Evolutionary conservation across 2,329 filamentous ascomycete genomes (phyloP).

Genomic region (Paradendryphiella salina): DNA sequence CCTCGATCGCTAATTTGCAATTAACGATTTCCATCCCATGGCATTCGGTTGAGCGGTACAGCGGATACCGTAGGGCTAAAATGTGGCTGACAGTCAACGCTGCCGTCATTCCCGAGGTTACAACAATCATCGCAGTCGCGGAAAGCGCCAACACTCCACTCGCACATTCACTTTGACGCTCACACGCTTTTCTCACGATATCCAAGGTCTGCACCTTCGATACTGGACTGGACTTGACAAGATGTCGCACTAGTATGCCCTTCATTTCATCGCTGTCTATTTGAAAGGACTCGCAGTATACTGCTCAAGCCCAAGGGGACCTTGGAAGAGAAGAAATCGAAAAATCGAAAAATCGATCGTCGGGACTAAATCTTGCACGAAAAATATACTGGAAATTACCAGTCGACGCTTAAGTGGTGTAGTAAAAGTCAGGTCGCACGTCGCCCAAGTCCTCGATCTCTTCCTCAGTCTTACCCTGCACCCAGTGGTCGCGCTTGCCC

Average conservation of each 20-base stretch:
- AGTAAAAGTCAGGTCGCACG: slow-evolving; percentile 68
- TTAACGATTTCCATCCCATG: too few relatives aligned
- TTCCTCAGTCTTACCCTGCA: slow-evolving; percentile 65
- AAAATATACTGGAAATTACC: not conserved
- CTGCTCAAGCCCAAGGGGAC: too few relatives aligned
- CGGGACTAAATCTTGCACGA: not conserved
- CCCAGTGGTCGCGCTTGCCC: slow-evolving; percentile 67
- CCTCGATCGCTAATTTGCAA: not conserved
- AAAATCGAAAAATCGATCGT: not conserved
- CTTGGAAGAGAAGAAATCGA: not conserved
- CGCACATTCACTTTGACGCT: not conserved
- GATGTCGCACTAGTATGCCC: too few relatives aligned
- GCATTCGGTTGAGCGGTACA: slow-evolving; percentile 1
- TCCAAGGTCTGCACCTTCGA: not conserved
- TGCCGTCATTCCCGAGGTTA: not conserved
- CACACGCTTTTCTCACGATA: not conserved
- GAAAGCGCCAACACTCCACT: not conserved
- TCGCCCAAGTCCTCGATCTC: slow-evolving; percentile 73
- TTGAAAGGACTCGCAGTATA: too few relatives aligned
- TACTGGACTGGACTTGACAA: too few relatives aligned
- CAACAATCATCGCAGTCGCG: not conserved
- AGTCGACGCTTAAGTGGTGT: slow-evolving; percentile 57
- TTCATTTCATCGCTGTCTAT: too few relatives aligned
- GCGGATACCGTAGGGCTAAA: not conserved
- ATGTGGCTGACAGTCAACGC: not conserved